Conservation (phyloP, 2,329 filamentous ascomycete species). For the Aureobasidium sp. region DNA sequence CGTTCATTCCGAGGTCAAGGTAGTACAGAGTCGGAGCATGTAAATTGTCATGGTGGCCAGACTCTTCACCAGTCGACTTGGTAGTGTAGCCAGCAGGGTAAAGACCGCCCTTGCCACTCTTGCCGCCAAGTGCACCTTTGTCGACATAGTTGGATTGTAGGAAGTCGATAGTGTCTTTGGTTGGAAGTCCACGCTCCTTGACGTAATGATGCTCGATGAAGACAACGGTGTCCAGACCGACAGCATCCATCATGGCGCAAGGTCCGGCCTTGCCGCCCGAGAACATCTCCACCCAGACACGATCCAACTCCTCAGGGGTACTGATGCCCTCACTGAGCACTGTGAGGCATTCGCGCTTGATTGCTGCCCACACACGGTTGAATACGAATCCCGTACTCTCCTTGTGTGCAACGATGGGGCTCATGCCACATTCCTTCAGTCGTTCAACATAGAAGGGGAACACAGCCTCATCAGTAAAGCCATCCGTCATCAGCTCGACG, state of each 20-base stretch:
- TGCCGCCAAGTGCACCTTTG: conserved; percentile 40
- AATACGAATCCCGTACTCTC: conserved; percentile 48
- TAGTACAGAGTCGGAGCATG: conserved; percentile 2
- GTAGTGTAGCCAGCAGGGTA: conserved; percentile 2
- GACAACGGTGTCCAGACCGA: conserved; percentile 48
- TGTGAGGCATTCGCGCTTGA: conserved; percentile 47
- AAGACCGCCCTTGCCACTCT: conserved; percentile 20
- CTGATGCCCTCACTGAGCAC: conserved; percentile 47
- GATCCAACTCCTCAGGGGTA: conserved; percentile 44
- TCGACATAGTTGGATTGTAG: conserved; percentile 41
- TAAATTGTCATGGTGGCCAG: conserved; percentile 1
- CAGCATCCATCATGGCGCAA: conserved; percentile 42
- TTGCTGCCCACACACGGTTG: conserved; percentile 51
- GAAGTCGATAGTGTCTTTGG: conserved; percentile 38
- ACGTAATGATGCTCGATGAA: conserved; percentile 51
- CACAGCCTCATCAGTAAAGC: conserved; percentile 37
- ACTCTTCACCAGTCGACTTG: background rate
- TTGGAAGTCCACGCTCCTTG: conserved; percentile 39
- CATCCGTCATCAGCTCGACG: conserved; percentile 50
- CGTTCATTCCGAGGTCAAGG: background rate
- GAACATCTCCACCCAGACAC: conserved; percentile 37
- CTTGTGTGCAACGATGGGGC: conserved; percentile 38
- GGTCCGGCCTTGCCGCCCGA: conserved; percentile 24
- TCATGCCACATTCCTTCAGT: conserved; percentile 35
- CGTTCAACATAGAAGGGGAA: conserved; percentile 41